Conservation (phyloP, 2,329 filamentous ascomycete genomes). For the Phyllosticta ampelicida region DNA sequence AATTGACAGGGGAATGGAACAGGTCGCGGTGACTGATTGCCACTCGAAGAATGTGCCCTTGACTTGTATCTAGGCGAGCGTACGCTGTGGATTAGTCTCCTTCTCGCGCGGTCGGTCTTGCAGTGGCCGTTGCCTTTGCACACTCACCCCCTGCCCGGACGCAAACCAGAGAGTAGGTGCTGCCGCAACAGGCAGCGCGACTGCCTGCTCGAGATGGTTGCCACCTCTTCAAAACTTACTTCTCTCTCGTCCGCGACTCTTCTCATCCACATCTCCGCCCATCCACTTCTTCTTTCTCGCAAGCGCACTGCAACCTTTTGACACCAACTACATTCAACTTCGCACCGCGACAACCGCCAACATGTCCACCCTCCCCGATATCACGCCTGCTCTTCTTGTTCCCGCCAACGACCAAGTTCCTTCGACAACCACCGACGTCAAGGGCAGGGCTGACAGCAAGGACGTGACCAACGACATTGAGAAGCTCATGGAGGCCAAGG, state of each 20-base stretch:
- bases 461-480: neutral
- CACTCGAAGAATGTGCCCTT: too few species aligned
- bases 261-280: neutral
- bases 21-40: too few species aligned
- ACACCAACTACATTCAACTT: neutral
- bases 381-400: neutral
- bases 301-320: neutral
- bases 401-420: neutral
- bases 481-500: constrained; percentile 12
- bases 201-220: neutral
- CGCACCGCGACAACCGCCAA: neutral
- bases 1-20: too few species aligned
- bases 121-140: too few species aligned
- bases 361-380: neutral
- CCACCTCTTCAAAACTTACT: neutral
- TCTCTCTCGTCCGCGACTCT: neutral
- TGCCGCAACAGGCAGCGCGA: neutral
- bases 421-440: neutral
- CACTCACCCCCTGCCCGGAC: too few species aligned
- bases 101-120: too few species aligned
- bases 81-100: too few species aligned
- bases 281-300: neutral
- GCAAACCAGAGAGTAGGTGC: too few species aligned
- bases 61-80: too few species aligned
- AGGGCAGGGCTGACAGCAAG: neutral